phyloP scores from a whole-genome alignment of 1,284 basidiomycete genomes.

The Agaricales sp. region DNA sequence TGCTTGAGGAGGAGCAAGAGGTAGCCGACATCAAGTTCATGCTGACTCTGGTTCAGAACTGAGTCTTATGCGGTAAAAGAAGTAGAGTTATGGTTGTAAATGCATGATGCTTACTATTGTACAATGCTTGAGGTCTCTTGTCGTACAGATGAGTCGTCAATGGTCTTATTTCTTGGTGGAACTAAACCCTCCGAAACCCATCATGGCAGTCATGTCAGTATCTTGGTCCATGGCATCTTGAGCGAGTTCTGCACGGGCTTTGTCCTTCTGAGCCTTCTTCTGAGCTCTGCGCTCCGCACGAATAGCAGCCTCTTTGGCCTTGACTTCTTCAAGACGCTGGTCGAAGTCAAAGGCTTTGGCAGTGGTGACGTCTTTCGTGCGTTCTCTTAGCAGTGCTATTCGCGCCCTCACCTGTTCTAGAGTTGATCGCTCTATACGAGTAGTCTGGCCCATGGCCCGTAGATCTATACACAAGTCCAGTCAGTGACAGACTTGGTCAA shows the following conservation, averaged over 20 bases:
- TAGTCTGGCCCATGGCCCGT: conserved; percentile 87
- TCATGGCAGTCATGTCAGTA: conserved; percentile 69
- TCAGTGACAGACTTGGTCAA: conserved; percentile 8
- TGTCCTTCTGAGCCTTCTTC: conserved; percentile 65
- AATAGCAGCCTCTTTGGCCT: conserved; percentile 53
- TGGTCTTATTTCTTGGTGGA: conserved; percentile 58
- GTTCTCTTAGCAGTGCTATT: conserved; percentile 82
- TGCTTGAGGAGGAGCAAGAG: conserved; percentile 81
- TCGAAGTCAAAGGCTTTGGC: conserved; percentile 93
- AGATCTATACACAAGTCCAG: conserved; percentile 55
- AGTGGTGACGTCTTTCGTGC: conserved; percentile 68
- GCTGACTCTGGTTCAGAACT: conserved; percentile 47
- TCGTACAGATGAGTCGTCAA: conserved; percentile 3
- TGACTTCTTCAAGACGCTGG: conserved; percentile 76
- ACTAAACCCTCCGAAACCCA: conserved; percentile 93
- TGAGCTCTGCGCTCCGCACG: conserved; percentile 63
- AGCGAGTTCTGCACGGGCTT: conserved; percentile 50
- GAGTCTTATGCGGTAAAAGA: neutral
- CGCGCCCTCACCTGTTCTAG: conserved; percentile 85
- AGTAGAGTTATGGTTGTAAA: neutral
- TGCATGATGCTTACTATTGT: neutral
- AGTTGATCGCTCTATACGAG: conserved; percentile 83
- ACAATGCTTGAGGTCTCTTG: neutral
- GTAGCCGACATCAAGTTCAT: conserved; percentile 75
- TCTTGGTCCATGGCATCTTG: conserved; percentile 43